phyloP scores from a whole-genome alignment of 495 filamentous ascomycete species.

The Pyronema domesticum region DNA sequence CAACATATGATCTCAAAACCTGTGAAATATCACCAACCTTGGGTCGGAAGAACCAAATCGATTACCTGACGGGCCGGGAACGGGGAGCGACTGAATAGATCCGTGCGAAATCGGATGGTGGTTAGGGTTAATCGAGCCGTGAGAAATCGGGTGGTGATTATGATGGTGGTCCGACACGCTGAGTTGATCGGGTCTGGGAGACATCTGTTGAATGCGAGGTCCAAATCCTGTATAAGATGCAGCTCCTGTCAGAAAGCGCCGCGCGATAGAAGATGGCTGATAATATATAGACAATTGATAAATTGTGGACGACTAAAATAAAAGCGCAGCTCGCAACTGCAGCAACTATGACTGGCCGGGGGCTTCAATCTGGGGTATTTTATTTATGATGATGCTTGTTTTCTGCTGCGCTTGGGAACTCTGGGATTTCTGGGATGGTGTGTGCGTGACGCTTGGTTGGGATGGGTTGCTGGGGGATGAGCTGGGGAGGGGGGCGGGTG shows the following conservation, averaged over 20 bases:
- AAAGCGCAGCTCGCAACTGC: not conserved
- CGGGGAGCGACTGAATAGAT: slow-evolving; percentile 25
- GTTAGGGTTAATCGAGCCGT: slow-evolving; percentile 18
- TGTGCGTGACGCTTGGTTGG: no score
- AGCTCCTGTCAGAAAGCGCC: slow-evolving; percentile 1
- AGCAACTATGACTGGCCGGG: not conserved
- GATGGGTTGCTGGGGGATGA: no score
- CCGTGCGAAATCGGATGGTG: slow-evolving; percentile 22
- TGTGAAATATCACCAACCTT: no score
- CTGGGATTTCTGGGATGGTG: no score
- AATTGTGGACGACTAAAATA: not conserved
- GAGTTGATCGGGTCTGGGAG: slow-evolving; percentile 24
- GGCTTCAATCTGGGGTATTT: not conserved
- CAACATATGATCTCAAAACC: no score
- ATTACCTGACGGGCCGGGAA: slow-evolving; percentile 20
- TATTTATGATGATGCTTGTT: not conserved
- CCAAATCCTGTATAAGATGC: slow-evolving; percentile 20
- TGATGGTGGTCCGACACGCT: slow-evolving; percentile 16
- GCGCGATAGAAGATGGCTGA: slow-evolving; percentile 16
- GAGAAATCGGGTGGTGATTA: slow-evolving; percentile 17
- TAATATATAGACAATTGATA: slow-evolving; percentile 4
- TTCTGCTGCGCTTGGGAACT: not conserved
- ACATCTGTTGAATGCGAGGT: slow-evolving; percentile 22
- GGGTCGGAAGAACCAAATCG: slow-evolving; percentile 18
- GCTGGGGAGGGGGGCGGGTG: no score